Evolutionary conservation across 495 filamentous ascomycete species (phyloP).

Genomic region (Hypoxylon intermedium): DNA sequence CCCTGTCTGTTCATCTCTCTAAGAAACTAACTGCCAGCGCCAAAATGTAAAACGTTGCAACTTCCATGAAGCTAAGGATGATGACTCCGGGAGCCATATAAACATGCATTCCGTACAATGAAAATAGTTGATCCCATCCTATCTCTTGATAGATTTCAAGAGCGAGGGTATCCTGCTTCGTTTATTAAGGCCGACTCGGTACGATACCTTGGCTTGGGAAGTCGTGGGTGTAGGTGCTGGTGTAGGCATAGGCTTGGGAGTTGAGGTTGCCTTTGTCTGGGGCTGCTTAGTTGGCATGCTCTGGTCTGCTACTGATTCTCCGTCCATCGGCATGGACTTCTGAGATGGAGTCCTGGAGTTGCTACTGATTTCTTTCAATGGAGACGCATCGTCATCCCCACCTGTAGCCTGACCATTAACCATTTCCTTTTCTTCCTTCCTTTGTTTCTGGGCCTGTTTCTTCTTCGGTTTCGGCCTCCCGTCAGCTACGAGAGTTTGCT

Average conservation of each 20-base stretch:
- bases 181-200: conserved; percentile 73
- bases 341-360: conserved; percentile 26
- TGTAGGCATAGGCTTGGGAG: conserved; percentile 12
- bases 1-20: not conserved
- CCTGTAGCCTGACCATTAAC: not conserved
- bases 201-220: conserved; percentile 57
- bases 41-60: not conserved
- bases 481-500: not conserved
- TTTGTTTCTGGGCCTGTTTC: conserved; percentile 1
- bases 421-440: conserved; percentile 2
- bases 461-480: conserved; percentile 17
- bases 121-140: conserved; percentile 21
- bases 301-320: conserved; percentile 13
- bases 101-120: not conserved
- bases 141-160: conserved; percentile 68
- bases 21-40: not conserved
- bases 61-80: not conserved
- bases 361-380: conserved; percentile 30
- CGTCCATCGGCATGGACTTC: conserved; percentile 5
- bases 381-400: conserved; percentile 5
- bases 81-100: not conserved
- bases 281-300: conserved; percentile 4
- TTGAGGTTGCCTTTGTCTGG: conserved; percentile 18
- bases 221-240: too few species aligned
- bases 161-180: conserved; percentile 69